Conservation (phyloP, 495 filamentous ascomycete species). For the Tricharina praecox region DNA sequence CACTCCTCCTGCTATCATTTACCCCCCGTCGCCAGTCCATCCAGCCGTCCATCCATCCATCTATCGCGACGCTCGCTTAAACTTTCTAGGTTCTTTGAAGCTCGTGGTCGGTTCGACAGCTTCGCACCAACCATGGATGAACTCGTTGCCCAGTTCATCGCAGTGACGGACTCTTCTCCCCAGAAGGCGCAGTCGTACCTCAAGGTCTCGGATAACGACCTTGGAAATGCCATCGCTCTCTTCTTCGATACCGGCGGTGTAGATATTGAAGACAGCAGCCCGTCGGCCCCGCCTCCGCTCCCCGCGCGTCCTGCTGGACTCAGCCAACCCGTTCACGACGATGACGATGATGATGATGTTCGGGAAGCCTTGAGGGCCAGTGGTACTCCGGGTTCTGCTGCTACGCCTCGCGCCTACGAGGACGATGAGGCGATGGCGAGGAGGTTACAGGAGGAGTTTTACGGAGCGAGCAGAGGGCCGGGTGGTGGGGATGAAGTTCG, state of each 20-base stretch:
- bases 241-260: constrained; percentile 69
- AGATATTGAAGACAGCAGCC: constrained; percentile 34
- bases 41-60: no score
- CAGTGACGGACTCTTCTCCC: constrained; percentile 43
- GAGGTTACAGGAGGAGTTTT: constrained; percentile 80
- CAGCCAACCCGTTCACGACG: constrained; percentile 9
- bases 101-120: constrained; percentile 1
- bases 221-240: constrained; percentile 72
- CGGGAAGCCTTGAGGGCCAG: constrained; percentile 27
- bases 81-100: background rate
- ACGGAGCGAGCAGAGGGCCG: constrained; percentile 34
- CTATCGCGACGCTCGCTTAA: background rate
- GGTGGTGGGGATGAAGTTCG: constrained; percentile 44
- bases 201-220: constrained; percentile 59
- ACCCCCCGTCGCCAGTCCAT: no score
- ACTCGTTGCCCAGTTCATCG: constrained; percentile 41
- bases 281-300: constrained; percentile 27
- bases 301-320: constrained; percentile 8
- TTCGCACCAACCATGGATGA: no score
- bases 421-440: constrained; percentile 90
- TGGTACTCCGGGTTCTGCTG: no score
- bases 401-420: no score
- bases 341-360: constrained; percentile 27
- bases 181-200: constrained; percentile 51
- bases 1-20: no score